Base-by-base conservation (phyloP, 2,329 filamentous ascomycete genomes). In the Aspergillus proliferans region DNA sequence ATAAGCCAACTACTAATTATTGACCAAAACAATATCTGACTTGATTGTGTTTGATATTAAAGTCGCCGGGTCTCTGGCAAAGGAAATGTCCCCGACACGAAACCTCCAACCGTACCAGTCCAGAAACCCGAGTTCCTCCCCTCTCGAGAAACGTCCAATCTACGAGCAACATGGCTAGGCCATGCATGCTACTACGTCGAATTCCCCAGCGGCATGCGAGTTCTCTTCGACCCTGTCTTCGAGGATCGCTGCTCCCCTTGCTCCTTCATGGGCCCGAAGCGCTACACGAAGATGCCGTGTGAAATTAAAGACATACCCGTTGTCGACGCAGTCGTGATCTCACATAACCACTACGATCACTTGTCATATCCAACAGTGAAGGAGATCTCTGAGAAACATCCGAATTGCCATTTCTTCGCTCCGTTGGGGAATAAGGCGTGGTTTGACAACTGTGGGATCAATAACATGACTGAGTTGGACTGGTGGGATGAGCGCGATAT, bases 181-280 rank as follows among this genome's bases (percentile, higher is more conserved):
- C 92, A 97, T 68, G 91, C 92, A 3, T 95, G 90, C 73, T 95
- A 90, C 73, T 91, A 88, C 62, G 82, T 95, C 58, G 92, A 96
- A 68, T 96, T 91, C 61, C 89, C 90, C 1, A 79, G 81, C 12
- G 92, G 92, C 1, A 76, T 97, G 47, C 84, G 92, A 47, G 88
- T 95, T 3, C 80, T 97, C 3, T 96, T 95, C 66, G 92, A 96
- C 63, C 92, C 92, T 1, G 91, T 96, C 30, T 95, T 96, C 57
- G 88, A 92, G 65, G 83, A 89, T 54, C 83, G 88, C 59, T 96
- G 92, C 71, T 84, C 85, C 26, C 92, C 92, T 0, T 76, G 92
- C 57, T 77, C 76, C 34, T 83, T 83, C 56, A 62, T 87, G 48
- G 83, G 83, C 0, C 86, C 91, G 2, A 87, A 87, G 70, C 79